phyloP scores from a whole-genome alignment of 352 stramenopile species.

The Pythium aristosporum region DNA sequence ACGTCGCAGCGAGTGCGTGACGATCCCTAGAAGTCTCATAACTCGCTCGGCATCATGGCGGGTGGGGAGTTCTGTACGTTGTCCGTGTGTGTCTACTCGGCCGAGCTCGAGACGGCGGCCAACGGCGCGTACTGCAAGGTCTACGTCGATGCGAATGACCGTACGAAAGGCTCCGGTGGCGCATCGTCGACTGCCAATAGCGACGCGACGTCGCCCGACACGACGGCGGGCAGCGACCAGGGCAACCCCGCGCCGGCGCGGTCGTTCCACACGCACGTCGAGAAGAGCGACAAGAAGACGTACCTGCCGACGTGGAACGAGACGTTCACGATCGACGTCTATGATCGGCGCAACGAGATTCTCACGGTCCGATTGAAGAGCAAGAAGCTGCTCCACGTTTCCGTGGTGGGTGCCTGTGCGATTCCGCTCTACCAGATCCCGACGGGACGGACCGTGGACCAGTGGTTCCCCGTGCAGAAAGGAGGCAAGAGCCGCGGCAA shows the following conservation, averaged over 20 bases:
- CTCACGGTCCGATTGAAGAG: slow-evolving; percentile 67
- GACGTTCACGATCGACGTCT: slow-evolving; percentile 28
- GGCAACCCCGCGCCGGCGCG: background rate
- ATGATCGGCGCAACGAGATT: slow-evolving; percentile 35
- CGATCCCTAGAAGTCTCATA: background rate
- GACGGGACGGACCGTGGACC: slow-evolving; percentile 39
- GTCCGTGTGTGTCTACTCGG: slow-evolving; percentile 28
- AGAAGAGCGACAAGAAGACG: slow-evolving; percentile 26
- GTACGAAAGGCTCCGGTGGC: slow-evolving; percentile 11
- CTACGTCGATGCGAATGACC: slow-evolving; percentile 28
- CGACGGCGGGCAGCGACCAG: slow-evolving; percentile 9
- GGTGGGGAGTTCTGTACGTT: slow-evolving; percentile 21
- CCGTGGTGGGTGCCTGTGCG: slow-evolving; percentile 48
- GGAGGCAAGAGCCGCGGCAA: slow-evolving; percentile 49
- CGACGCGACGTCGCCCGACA: slow-evolving; percentile 16
- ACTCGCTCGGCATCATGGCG: background rate
- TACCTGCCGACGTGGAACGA: slow-evolving; percentile 28
- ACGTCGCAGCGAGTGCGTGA: background rate
- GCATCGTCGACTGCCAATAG: background rate
- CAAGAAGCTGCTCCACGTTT: slow-evolving; percentile 60
- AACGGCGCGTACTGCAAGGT: slow-evolving; percentile 32
- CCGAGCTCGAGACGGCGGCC: slow-evolving; percentile 24
- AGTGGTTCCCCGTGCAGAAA: slow-evolving; percentile 55
- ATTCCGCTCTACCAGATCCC: slow-evolving; percentile 52
- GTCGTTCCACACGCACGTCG: slow-evolving; percentile 28